These are phyloP conservation scores for Plasmodium billcollinsi DNA, from an alignment of 169 alveolate genomes.

Conservation along the genomic window DNA sequence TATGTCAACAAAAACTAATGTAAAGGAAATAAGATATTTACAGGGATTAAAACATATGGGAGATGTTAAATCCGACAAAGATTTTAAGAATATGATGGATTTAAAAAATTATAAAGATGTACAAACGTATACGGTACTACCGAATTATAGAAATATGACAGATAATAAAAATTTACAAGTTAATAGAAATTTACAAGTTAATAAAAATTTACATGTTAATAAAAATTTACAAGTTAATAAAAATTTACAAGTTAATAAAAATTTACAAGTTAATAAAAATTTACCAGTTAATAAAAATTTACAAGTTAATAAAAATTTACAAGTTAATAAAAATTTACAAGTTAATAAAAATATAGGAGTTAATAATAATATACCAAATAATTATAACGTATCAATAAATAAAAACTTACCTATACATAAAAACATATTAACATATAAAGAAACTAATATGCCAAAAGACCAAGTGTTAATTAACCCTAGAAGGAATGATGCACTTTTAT, in stretches of 20 bases:
- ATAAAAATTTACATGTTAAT: too few relatives aligned
- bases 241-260: conserved; percentile 10
- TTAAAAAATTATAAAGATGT: conserved; percentile 19
- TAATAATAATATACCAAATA: conserved; percentile 2
- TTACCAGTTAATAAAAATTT: not conserved
- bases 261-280: not conserved
- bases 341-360: conserved; percentile 1
- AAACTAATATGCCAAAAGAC: too few relatives aligned
- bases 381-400: conserved; percentile 12
- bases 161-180: not conserved
- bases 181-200: not conserved
- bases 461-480: too few relatives aligned
- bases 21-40: not conserved
- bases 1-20: conserved; percentile 23
- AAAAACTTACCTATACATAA: not conserved
- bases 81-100: too few relatives aligned
- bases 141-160: too few relatives aligned
- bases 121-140: conserved; percentile 12
- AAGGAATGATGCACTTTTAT: too few relatives aligned
- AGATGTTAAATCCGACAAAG: too few relatives aligned
- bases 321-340: too few relatives aligned
- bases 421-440: too few relatives aligned
- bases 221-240: not conserved
- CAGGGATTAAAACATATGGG: too few relatives aligned
- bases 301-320: too few relatives aligned